A percentile compares a stretch with the other conserved stretches of the same genome.
Conservation (phyloP, 1,284 basidiomycete genomes). For the Grifola frondosa region DNA sequence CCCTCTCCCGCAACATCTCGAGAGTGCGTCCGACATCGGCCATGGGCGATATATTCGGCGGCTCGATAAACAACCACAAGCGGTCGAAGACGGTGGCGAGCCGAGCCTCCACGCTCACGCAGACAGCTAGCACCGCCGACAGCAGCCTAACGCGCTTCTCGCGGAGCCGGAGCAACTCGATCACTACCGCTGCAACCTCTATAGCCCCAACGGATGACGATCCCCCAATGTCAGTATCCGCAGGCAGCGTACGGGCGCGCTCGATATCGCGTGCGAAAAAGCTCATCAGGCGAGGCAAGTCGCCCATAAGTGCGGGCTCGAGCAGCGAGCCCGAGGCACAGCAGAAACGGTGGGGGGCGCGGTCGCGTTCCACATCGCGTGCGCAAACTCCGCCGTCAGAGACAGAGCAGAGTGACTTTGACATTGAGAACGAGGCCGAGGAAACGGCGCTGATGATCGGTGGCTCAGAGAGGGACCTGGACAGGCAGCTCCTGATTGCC, state of each 20-base stretch:
- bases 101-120: conserved; percentile 68
- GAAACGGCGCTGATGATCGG: conserved; percentile 49
- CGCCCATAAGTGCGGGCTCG: conserved; percentile 44
- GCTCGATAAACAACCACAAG: conserved; percentile 61
- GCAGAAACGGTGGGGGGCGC: conserved; percentile 36
- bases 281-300: conserved; percentile 56
- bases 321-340: conserved; percentile 43
- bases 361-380: no score
- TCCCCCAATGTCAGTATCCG: conserved; percentile 30
- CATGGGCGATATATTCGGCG: conserved; percentile 69
- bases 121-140: conserved; percentile 50
- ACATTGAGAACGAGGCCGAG: no score
- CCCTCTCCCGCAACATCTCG: conserved; percentile 79
- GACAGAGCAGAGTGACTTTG: no score
- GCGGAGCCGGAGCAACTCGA: conserved; percentile 61
- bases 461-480: conserved; percentile 72
- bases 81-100: conserved; percentile 64
- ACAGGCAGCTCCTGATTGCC: conserved; percentile 73
- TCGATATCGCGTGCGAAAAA: conserved; percentile 36
- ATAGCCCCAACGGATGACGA: conserved; percentile 61
- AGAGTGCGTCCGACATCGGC: conserved; percentile 57
- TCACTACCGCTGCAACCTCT: conserved; percentile 57
- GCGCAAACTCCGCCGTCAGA: no score
- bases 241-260: conserved; percentile 45
- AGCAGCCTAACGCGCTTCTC: conserved; percentile 70